phyloP scores from a whole-genome alignment of 129 eudicot genomes.

The Chrysanthemum makinoi region DNA sequence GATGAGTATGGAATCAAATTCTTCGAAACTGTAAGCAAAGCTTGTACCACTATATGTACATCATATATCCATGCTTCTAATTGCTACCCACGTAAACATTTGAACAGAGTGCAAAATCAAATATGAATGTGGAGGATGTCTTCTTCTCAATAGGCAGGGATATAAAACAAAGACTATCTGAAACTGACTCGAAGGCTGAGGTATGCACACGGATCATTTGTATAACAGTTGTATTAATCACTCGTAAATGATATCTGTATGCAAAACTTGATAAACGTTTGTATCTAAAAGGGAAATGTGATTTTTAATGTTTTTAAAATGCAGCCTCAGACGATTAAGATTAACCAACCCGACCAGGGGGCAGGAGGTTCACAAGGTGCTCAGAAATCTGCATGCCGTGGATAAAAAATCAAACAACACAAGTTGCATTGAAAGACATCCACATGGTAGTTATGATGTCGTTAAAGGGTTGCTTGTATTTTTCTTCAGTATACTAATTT shows the following conservation, averaged over 20 bases:
- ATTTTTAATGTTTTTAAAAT: constrained; percentile 4
- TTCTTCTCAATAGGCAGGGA: constrained; percentile 82
- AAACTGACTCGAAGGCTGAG: constrained; percentile 75
- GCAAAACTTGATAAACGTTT: not conserved
- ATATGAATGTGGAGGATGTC: constrained; percentile 86
- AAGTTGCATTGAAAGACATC: constrained; percentile 16
- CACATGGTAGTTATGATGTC: constrained; percentile 26
- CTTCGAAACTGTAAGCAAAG: constrained; percentile 79
- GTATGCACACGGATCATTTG: constrained; percentile 23
- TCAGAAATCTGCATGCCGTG: constrained; percentile 65
- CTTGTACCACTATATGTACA: not conserved
- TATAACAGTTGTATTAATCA: not conserved
- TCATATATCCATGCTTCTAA: not conserved
- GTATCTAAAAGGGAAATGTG: not conserved
- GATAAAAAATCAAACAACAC: constrained; percentile 16
- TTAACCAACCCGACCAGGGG: constrained; percentile 55
- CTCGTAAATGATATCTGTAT: not conserved
- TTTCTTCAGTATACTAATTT: not conserved
- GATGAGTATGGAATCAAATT: constrained; percentile 92
- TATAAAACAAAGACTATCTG: constrained; percentile 88
- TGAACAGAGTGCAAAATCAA: constrained; percentile 85
- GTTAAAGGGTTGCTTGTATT: constrained; percentile 37
- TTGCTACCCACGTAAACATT: constrained; percentile 18
- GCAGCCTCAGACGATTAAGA: constrained; percentile 75
- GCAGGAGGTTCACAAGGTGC: constrained; percentile 61